A percentile compares a stretch with the other conserved stretches of the same genome.
Evolutionary conservation across 192 early-diverging fungal genomes (phyloP).

Genomic region (Coemansia reversa): DNA sequence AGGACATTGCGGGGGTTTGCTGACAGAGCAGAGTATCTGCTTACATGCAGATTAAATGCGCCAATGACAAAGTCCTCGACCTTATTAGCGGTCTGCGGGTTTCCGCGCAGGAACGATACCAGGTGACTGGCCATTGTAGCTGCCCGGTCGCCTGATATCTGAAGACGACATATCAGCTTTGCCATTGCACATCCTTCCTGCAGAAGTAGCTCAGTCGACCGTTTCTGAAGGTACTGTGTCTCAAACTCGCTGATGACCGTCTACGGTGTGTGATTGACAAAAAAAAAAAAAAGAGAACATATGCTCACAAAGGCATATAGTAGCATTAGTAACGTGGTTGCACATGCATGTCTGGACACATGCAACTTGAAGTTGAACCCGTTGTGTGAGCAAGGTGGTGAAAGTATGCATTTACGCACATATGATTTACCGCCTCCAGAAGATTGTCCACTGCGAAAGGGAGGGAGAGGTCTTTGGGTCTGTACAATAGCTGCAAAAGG

Average conservation of each 20-base stretch:
- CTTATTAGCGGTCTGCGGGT: slow-evolving; percentile 37
- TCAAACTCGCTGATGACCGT: slow-evolving; percentile 46
- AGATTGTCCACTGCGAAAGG: neutral
- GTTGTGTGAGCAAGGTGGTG: neutral
- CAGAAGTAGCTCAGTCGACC: slow-evolving; percentile 45
- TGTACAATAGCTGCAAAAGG: neutral
- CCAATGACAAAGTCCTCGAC: slow-evolving; percentile 47
- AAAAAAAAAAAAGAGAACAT: neutral
- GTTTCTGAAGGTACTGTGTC: slow-evolving; percentile 48
- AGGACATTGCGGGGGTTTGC: slow-evolving; percentile 37
- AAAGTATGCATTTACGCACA: neutral
- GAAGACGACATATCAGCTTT: slow-evolving; percentile 32
- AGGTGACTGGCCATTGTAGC: slow-evolving; percentile 52
- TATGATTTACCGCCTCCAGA: neutral
- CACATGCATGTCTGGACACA: neutral
- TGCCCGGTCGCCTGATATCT: slow-evolving; percentile 47
- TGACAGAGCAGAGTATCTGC: slow-evolving; percentile 26
- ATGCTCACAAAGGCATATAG: neutral
- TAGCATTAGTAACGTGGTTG: neutral
- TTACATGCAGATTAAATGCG: slow-evolving; percentile 43
- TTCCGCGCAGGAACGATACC: slow-evolving; percentile 51
- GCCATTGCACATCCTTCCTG: slow-evolving; percentile 43
- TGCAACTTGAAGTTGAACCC: neutral
- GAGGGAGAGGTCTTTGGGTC: neutral
- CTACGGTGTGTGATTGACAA: slow-evolving; percentile 12